Conservation (phyloP, 768 basidiomycete species). For the Termitomyces sp. region DNA sequence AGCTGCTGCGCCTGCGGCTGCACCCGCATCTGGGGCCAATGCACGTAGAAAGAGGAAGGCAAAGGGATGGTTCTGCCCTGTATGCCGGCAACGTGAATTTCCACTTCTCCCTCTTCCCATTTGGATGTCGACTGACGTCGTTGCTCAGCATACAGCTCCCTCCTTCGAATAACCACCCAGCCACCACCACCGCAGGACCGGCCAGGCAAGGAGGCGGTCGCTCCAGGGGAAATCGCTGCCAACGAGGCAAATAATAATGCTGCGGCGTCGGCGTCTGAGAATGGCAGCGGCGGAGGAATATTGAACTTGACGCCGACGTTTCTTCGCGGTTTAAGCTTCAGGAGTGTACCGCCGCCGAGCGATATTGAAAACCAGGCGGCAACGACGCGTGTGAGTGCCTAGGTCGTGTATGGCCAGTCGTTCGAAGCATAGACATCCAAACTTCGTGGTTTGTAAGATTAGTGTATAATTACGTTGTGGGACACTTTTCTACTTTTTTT, state of each 20-base stretch:
- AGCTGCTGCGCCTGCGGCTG: constrained; percentile 22
- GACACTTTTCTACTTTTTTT: constrained; percentile 1
- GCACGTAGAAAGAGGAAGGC: constrained; percentile 84
- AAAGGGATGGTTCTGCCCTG: constrained; percentile 97
- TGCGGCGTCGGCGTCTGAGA: not conserved
- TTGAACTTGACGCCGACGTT: constrained; percentile 14
- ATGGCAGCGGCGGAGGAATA: constrained; percentile 6
- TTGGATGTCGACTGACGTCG: not conserved
- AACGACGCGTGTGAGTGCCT: constrained; percentile 17
- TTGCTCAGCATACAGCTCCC: constrained; percentile 75
- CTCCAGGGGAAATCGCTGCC: not conserved
- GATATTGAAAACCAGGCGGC: constrained; percentile 31
- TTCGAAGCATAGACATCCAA: not conserved
- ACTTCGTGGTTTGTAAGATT: not conserved
- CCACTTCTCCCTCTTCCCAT: constrained; percentile 1
- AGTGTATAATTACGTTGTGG: not conserved
- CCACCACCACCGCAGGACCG: constrained; percentile 33
- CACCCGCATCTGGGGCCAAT: constrained; percentile 30
- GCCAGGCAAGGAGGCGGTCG: constrained; percentile 9
- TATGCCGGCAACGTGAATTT: constrained; percentile 87
- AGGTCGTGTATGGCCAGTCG: not conserved
- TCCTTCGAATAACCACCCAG: constrained; percentile 75
- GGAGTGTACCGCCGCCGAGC: constrained; percentile 6
- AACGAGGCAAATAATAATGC: not conserved
- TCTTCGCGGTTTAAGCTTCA: constrained; percentile 17